Base-by-base conservation (phyloP, 108 stramenopile genomes). In the Thalassiosira profunda region DNA sequence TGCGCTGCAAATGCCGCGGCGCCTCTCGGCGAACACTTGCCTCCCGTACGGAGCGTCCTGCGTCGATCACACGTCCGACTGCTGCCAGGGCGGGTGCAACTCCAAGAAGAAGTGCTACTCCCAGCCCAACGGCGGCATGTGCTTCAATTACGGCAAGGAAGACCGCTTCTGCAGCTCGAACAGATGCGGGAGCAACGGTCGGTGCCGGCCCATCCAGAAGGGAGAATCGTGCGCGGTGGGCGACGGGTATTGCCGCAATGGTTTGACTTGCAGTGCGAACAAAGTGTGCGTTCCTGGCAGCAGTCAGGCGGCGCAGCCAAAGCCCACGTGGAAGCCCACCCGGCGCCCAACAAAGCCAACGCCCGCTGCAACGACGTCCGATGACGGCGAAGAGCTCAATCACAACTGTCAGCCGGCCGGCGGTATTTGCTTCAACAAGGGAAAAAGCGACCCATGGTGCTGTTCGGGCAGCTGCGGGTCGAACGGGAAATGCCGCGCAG, bases 81-180 rank as follows among this genome's bases (percentile, higher is more conserved):
- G 65, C 53, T 67, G 65, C 26, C 52, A 67, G 45, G 65, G 65
- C 18, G 65, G 65, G 17, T 67, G 65, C 14, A 67, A 25, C 25
- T 21, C 65, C 17, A 41, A 35, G 0, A 23, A 55, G 7, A 52
- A 20, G 23, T 67, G 65, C 40, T 55, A 38, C 25, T 67, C 54
- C 34, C 65, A 67, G 56, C 26, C n/a, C 4, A 67, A 67, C 38
- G 35, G 48, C 20, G 65, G 65, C 10, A 4, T 55, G 53, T 67
- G 65, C 28, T 67, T 67, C 41, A 67, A 67, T 29, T 3, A 20
- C 6, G 65, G 65, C 1, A 28, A 41, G 35, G 18, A n/a, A 67
- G 65, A 67, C 20, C 31, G 30, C 23, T 67, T 67, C 20, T 67
- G 65, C 38, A 55, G 65, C 24, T 54, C 51, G 11, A 67, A 67